phyloP scores from a whole-genome alignment of 306 rosid species.

The Cajanus cajan region DNA sequence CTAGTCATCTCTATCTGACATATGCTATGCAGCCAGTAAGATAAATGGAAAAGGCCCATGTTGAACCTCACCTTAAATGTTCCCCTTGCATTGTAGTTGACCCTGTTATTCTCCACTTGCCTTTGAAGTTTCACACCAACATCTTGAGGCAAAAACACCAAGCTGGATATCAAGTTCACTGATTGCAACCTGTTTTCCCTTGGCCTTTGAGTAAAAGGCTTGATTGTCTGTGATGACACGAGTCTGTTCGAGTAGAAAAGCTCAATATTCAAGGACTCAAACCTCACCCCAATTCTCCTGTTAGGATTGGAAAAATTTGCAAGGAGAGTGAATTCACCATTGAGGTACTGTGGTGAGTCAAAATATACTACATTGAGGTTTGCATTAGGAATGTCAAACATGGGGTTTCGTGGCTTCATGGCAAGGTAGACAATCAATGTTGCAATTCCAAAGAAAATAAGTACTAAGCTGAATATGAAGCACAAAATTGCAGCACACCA shows the following conservation, averaged over 20 bases:
- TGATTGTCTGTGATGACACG: slow-evolving; percentile 61
- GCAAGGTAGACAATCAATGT: slow-evolving; percentile 65
- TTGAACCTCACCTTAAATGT: slow-evolving; percentile 66
- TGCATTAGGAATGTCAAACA: slow-evolving; percentile 76
- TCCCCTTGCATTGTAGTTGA: slow-evolving; percentile 65
- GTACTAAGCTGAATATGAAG: slow-evolving; percentile 70
- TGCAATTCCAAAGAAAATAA: slow-evolving; percentile 79
- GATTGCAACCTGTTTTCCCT: slow-evolving; percentile 60
- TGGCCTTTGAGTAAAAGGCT: slow-evolving; percentile 61
- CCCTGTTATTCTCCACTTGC: slow-evolving; percentile 63
- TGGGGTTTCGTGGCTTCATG: slow-evolving; percentile 64
- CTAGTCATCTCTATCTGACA: slow-evolving; percentile 87
- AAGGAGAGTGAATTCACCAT: slow-evolving; percentile 74
- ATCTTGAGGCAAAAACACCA: slow-evolving; percentile 81
- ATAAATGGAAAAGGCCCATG: slow-evolving; percentile 56
- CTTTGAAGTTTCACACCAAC: slow-evolving; percentile 62
- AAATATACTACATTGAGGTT: slow-evolving; percentile 72
- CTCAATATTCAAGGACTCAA: slow-evolving; percentile 57
- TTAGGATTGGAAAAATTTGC: slow-evolving; percentile 91
- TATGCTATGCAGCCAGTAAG: slow-evolving; percentile 64
- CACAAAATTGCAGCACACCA: slow-evolving; percentile 77
- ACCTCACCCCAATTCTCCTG: slow-evolving; percentile 54
- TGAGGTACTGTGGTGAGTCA: slow-evolving; percentile 71
- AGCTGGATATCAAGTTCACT: slow-evolving; percentile 67
- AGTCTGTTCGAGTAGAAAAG: slow-evolving; percentile 72